phyloP scores from a whole-genome alignment of 75 land plant species.

The Cryptomeria japonica region DNA sequence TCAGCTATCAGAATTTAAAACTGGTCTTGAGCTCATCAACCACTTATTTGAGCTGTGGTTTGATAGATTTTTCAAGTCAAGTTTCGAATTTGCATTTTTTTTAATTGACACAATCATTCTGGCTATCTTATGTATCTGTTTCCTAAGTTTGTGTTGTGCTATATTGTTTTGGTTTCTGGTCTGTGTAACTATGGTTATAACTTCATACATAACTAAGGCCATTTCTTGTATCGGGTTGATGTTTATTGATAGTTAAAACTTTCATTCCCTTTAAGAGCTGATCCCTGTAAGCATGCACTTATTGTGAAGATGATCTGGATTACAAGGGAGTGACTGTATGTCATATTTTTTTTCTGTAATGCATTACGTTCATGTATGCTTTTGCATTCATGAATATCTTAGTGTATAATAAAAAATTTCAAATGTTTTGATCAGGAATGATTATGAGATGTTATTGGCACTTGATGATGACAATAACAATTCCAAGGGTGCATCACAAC shows the following conservation, averaged over 20 bases:
- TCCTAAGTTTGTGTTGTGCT: background rate
- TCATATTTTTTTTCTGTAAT: background rate
- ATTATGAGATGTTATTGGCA: slow-evolving; percentile 90
- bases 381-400: background rate
- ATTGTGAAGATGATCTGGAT: background rate
- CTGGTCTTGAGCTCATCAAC: background rate
- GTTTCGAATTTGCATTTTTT: background rate
- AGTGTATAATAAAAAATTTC: background rate
- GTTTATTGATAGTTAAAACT: background rate
- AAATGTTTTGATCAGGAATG: slow-evolving; percentile 48
- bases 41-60: background rate
- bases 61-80: background rate
- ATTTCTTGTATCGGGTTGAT: no score
- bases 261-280: background rate
- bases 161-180: background rate
- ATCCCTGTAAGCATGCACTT: background rate
- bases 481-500: slow-evolving; percentile 62
- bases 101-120: background rate
- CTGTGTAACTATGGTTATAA: background rate
- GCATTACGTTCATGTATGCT: background rate
- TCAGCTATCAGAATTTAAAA: no score
- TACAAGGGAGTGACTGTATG: background rate
- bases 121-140: background rate
- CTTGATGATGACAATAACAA: slow-evolving; percentile 73
- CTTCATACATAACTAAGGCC: background rate